Base-by-base conservation (phyloP, 345 rosid species). In the Eucalyptus pauciflora region DNA sequence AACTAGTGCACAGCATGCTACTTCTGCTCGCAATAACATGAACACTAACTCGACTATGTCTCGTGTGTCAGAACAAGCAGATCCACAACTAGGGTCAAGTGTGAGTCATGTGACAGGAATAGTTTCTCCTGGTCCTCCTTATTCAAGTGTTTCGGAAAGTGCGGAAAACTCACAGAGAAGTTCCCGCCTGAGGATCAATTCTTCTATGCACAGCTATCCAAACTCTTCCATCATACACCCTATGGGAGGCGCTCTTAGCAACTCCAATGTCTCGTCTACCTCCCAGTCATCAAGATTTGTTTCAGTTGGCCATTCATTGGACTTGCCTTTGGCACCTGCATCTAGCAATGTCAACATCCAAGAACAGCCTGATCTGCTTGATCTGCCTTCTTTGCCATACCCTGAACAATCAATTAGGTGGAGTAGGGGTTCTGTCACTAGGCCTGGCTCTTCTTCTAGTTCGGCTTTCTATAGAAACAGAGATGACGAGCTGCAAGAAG, bases 141-240 rank as follows among this genome's bases (percentile, higher is more conserved):
- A 91, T 88, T n/a, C 88, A 56, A 83, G 91, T 83, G 88, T 89
- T 88, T 90, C 90, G 41, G 91, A 91, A 86, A 89, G 83, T 86
- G 88, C 88, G 10, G 97, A 92, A 89, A 90, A 87, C 91, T 93
- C 95, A 29, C 92, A 90, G n/a, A 94, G 96, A 91, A 96, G 95
- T 91, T 94, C 91, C 64, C 94, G 95, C 51, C 86, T 93, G 87
- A 91, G 98, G 90, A 92, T 93, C 87, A 93, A 92, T 92, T 94
- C 95, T 87, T 89, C 95, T 50, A 91, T 81, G 89, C 96, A 89
- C 25, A 94, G 89, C 91, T 94, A 92, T 90, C 88, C 93, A 87
- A 83, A 91, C 10, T 90, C 89, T 76, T 90, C 94, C 64, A 29
- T 93, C 51, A 91, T 90, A 50, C 94, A 94, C 91, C 89, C 97